A percentile compares a stretch with the other conserved stretches of the same genome.
phyloP scores from a whole-genome alignment of 306 rosid species.

The Phaseolus lunatus region DNA sequence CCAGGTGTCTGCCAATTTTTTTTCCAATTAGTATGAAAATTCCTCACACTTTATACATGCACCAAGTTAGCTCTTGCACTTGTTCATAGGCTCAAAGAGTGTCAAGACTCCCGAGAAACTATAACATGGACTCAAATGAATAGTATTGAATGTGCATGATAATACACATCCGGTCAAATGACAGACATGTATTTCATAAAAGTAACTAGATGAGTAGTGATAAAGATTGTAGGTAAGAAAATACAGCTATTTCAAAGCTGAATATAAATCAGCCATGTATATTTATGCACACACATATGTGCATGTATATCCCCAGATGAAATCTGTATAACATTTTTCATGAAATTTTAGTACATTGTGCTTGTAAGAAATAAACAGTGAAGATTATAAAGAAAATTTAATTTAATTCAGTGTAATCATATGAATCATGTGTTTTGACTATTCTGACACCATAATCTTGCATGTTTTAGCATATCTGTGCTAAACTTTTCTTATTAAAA shows the following conservation, averaged over 20 bases:
- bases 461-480: background rate
- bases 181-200: background rate
- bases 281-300: background rate
- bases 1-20: no score
- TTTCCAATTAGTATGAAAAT: no score
- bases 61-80: no score
- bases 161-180: background rate
- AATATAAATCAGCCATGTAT: background rate
- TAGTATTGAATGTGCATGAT: background rate
- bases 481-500: background rate
- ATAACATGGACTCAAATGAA: background rate
- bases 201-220: conserved; percentile 18
- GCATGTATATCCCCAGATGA: background rate
- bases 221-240: background rate
- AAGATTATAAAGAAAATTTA: conserved; percentile 6
- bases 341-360: background rate
- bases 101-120: background rate
- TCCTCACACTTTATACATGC: no score
- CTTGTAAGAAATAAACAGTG: background rate
- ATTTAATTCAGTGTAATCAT: background rate
- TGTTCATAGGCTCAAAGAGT: no score
- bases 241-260: background rate
- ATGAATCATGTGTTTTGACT: background rate
- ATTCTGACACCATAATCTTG: background rate
- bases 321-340: background rate